Conservation (phyloP, 108 stramenopile genomes). For the Skeletonema potamos region DNA sequence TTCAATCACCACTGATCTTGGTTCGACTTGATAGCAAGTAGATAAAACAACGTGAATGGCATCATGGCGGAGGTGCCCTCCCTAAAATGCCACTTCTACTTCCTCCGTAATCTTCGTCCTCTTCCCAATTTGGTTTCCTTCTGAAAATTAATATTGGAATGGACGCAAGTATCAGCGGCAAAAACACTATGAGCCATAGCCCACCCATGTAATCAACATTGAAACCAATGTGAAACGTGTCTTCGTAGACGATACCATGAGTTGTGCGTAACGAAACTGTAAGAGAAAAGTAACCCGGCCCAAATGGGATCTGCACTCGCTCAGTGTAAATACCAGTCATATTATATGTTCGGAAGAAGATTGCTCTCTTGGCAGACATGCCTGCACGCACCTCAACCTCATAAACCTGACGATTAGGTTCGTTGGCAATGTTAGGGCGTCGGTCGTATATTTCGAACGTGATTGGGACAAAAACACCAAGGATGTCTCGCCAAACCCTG, state of each 20-base stretch:
- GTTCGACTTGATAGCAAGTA: too few species aligned
- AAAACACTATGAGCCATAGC: slow-evolving; percentile 60
- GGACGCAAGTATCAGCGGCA: slow-evolving; percentile 53
- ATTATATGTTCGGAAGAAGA: slow-evolving; percentile 55
- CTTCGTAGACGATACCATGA: slow-evolving; percentile 81
- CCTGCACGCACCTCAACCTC: slow-evolving; percentile 70
- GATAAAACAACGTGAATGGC: too few species aligned
- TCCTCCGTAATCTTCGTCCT: slow-evolving; percentile 63
- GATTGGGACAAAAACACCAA: slow-evolving; percentile 76
- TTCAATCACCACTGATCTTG: neutral
- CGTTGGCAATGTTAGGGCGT: slow-evolving; percentile 68
- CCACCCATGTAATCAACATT: slow-evolving; percentile 84
- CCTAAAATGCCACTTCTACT: slow-evolving; percentile 58
- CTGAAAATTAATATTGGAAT: slow-evolving; percentile 43
- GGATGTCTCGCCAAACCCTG: slow-evolving; percentile 69
- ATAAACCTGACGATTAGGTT: slow-evolving; percentile 60
- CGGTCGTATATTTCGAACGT: slow-evolving; percentile 86
- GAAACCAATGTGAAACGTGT: slow-evolving; percentile 77
- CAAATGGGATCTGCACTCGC: slow-evolving; percentile 66
- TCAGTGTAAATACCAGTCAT: slow-evolving; percentile 73
- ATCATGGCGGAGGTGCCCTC: slow-evolving; percentile 9
- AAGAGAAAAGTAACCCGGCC: slow-evolving; percentile 74
- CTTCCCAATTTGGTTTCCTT: slow-evolving; percentile 59
- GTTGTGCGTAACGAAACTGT: slow-evolving; percentile 58
- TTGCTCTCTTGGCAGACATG: slow-evolving; percentile 46